Conservation (phyloP, 306 rosid genomes). For the Sicyos baderoa region DNA sequence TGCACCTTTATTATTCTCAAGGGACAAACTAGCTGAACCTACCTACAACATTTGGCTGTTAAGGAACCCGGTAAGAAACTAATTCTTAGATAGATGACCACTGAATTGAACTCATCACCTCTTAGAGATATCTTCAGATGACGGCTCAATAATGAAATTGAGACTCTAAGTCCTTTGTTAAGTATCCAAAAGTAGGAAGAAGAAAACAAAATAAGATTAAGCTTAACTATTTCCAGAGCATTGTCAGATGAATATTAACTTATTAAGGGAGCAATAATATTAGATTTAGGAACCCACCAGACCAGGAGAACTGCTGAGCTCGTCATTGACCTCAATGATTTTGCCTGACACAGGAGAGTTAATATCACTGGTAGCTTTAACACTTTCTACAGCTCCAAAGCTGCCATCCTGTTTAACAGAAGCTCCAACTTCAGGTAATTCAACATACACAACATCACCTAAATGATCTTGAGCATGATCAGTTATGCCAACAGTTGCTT, state of each 20-base stretch:
- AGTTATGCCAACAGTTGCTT: conserved; percentile 73
- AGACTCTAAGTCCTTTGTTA: conserved; percentile 12
- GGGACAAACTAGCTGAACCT: no score
- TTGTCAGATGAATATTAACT: neutral
- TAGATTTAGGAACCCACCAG: conserved; percentile 46
- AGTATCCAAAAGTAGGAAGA: neutral
- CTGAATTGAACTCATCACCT: no score
- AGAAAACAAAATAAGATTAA: neutral
- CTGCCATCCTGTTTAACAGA: conserved; percentile 50
- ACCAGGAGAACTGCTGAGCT: conserved; percentile 71
- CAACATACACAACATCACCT: conserved; percentile 92
- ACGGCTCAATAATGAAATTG: no score
- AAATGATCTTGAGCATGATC: conserved; percentile 96
- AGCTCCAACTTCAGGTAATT: conserved; percentile 70
- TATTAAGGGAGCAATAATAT: conserved; percentile 5
- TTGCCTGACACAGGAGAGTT: conserved; percentile 84
- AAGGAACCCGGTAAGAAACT: no score
- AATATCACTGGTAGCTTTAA: conserved; percentile 90
- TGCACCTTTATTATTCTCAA: no score
- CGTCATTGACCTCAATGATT: conserved; percentile 59
- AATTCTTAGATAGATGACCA: no score
- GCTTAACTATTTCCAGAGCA: neutral
- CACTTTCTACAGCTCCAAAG: conserved; percentile 95
- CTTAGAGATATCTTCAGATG: no score
- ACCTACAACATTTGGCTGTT: no score